Conservation (phyloP, 495 filamentous ascomycete species). For the Tuber aestivum region DNA sequence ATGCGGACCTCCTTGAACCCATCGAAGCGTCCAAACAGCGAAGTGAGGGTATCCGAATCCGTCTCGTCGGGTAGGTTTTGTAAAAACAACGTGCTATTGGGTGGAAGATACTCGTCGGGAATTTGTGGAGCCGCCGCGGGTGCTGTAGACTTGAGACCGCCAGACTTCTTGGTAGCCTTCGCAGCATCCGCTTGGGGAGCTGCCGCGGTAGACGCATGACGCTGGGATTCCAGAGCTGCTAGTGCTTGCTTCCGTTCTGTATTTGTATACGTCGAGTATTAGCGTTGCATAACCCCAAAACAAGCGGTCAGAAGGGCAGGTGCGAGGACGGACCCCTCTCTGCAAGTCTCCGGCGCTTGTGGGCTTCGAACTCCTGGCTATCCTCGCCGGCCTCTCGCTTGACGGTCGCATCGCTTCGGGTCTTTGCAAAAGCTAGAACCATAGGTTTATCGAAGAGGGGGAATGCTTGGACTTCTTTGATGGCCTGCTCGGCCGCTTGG, state of each 20-base stretch:
- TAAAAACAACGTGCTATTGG: slow-evolving; percentile 96
- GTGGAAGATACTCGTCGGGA: slow-evolving; percentile 93
- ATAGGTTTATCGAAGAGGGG: slow-evolving; percentile 92
- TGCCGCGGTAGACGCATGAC: slow-evolving; percentile 65
- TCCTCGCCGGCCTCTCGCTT: slow-evolving; percentile 63
- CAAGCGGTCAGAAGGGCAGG: neutral
- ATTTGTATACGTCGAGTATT: slow-evolving; percentile 4
- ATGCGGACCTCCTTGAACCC: slow-evolving; percentile 89
- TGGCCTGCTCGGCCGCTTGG: slow-evolving; percentile 68
- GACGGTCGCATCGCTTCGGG: slow-evolving; percentile 83
- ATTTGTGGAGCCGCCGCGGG: slow-evolving; percentile 66
- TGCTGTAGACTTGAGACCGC: slow-evolving; percentile 69
- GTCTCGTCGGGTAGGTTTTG: slow-evolving; percentile 86
- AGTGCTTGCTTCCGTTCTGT: slow-evolving; percentile 87
- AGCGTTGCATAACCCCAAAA: neutral
- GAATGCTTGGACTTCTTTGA: slow-evolving; percentile 88
- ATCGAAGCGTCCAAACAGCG: slow-evolving; percentile 82
- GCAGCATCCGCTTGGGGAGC: slow-evolving; percentile 50
- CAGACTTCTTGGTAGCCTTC: slow-evolving; percentile 53
- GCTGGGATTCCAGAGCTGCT: slow-evolving; percentile 73
- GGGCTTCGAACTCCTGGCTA: slow-evolving; percentile 64
- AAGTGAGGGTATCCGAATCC: slow-evolving; percentile 68
- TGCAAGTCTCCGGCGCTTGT: slow-evolving; percentile 77
- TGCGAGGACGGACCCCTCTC: slow-evolving; percentile 67
- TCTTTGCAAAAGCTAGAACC: slow-evolving; percentile 76